Base-by-base conservation (phyloP, 805 yeast genomes). In the Candida railenensis region DNA sequence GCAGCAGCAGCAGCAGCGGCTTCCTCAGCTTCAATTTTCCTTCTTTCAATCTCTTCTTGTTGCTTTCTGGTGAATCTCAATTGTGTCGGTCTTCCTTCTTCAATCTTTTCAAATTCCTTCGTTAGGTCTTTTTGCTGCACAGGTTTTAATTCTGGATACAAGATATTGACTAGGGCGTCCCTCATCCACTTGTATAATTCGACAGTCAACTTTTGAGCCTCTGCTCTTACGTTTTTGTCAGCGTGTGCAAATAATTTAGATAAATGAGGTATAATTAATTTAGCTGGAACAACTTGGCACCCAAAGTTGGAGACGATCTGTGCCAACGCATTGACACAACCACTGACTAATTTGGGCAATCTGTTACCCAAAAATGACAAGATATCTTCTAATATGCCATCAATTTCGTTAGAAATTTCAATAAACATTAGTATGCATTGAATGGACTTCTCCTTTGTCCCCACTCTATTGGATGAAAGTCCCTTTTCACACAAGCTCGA, bases 111-210 rank as follows among this genome's bases (percentile, higher is more conserved):
- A 61, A 92, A 89, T 21, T 81, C 82, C 32, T 81, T 80, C 4
- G 80, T 73, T 48, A 92, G 74, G 59, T 91, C 98, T 52, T 85
- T 87, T 65, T 89, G 92, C 63, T 92, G 98, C 18, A 90, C 89
- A 0, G 97, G 96, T 61, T 92, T 94, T 66, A 94, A 74, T 22
- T 81, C 82, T 2, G 85, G 78, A 46, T 89, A 78, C 34, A 89
- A 66, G 0, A 83, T 60, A 14, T 75, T 73, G 44, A 82, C 82
- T 36, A 89, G 67, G 0, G 80, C 63, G 18, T 67, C 78, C 2
- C 95, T 94, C 61, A 86, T 75, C 86, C 94, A 87, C 47, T 81
- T 79, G 61, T 83, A 82, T 22, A 91, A 59, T 46, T 82, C 87
- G 3, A 88, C 80, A 0, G 90, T 73, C 52, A 92, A 70, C 37